Percentiles rank a stretch among this genome's conserved stretches.
Conservation (phyloP, 2,329 filamentous ascomycete genomes). For the Myriangium duriaei region DNA sequence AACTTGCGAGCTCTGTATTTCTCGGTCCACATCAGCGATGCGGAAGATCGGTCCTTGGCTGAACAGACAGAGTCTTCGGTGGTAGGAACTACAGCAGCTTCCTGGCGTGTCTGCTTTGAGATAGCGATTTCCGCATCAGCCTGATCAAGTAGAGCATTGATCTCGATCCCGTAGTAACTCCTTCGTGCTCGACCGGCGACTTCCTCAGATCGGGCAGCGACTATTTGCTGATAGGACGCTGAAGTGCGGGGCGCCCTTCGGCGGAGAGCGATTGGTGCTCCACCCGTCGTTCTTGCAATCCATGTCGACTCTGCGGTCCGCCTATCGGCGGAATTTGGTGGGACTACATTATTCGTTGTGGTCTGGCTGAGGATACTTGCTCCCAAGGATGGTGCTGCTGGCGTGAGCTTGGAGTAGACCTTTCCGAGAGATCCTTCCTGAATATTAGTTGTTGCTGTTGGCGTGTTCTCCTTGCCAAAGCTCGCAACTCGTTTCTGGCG, state of each 20-base stretch:
- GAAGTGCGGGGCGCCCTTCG: constrained; percentile 37
- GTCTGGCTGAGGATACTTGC: constrained; percentile 1
- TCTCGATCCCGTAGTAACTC: constrained; percentile 85
- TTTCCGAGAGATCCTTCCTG: no score
- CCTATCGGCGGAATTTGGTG: background rate
- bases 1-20: constrained; percentile 92
- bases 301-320: background rate
- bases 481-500: background rate
- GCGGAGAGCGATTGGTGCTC: constrained; percentile 43
- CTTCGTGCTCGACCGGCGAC: constrained; percentile 54
- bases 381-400: background rate
- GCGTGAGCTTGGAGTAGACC: no score
- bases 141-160: constrained; percentile 67
- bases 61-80: constrained; percentile 24
- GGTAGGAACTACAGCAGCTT: constrained; percentile 25
- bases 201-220: constrained; percentile 53
- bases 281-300: constrained; percentile 37
- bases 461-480: constrained; percentile 5
- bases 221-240: constrained; percentile 52
- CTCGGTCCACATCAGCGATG: constrained; percentile 71
- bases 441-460: background rate
- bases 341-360: background rate
- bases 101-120: constrained; percentile 8
- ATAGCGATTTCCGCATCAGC: constrained; percentile 47
- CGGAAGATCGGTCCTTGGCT: constrained; percentile 24